Base-by-base conservation (phyloP, 129 eudicot genomes). In the Scalesia atractyloides region DNA sequence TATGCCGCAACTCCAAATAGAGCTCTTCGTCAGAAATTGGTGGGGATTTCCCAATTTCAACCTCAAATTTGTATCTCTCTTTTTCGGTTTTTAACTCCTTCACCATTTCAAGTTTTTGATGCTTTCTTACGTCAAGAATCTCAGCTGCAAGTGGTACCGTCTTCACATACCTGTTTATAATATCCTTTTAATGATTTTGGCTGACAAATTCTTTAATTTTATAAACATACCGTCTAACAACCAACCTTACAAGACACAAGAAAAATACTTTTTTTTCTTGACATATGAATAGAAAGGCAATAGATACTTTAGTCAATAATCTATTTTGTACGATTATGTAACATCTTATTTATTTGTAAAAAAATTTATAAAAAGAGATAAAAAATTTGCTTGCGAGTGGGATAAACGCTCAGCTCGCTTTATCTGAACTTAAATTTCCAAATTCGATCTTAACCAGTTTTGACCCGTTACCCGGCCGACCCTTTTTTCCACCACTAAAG, bases 1-100 rank as follows among this genome's bases (percentile, higher is more conserved):
- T 94, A 48, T 86, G 89, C 14, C 84, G 91, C 72, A 94, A 70
- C 85, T 94, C 93, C 76, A 79, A 19, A 84, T 87, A 90, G 70
- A 86, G 91, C 84, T 86, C 97, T 65, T 90, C 87, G 41, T 94
- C 97, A 58, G 93, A 82, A 58, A 95, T 86, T 73, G 91, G 96
- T 47, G 99, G 99, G 46, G 97, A 83, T 95, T 95, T 88, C 53
- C 99, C 99, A 64, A 95, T 95, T 84, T 86, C 99, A 37, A 88
- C 92, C 73, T 95, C 97, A 77, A 95, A 82, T 50, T 86, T 79
- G 66, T 79, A 86, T 68, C 93, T 79, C 37, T 93, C 93, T 75
- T 84, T 81, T 77, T 88, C 99, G 43, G 51, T 63, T 70, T 86
- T 88, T 76, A 95, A 48, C 54, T 87, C 96, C 80, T 95, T 84